phyloP scores from a whole-genome alignment of 768 basidiomycete species.

The Fomitopsis serialis region DNA sequence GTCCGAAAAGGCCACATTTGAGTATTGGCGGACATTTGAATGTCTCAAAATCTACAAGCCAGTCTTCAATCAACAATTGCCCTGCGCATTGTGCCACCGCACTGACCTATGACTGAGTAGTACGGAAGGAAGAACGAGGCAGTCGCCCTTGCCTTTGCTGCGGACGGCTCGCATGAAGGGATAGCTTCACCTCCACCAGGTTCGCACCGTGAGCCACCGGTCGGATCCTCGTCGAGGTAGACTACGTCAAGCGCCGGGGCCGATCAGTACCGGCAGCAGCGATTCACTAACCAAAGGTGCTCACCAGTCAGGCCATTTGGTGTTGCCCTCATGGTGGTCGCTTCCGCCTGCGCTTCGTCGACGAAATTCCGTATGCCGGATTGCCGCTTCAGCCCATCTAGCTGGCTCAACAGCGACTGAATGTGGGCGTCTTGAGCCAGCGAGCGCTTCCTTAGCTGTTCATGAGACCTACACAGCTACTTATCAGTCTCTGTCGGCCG shows the following conservation, averaged over 20 bases:
- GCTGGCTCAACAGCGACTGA: constrained; percentile 4
- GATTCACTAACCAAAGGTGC: background rate
- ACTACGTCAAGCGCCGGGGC: too few species aligned
- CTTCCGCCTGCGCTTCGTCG: background rate
- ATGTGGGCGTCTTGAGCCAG: constrained; percentile 16
- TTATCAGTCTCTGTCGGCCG: too few species aligned
- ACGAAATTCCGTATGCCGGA: constrained; percentile 16
- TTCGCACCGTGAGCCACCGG: too few species aligned
- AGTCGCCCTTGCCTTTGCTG: too few species aligned
- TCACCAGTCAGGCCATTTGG: background rate
- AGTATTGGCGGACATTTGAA: background rate
- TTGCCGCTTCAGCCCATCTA: constrained; percentile 4
- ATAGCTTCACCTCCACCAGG: too few species aligned
- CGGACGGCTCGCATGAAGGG: too few species aligned
- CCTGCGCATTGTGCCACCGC: background rate
- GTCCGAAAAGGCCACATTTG: background rate
- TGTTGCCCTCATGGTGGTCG: constrained; percentile 7
- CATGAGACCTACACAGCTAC: constrained; percentile 43
- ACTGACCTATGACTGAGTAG: background rate
- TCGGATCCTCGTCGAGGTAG: too few species aligned
- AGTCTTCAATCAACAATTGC: background rate
- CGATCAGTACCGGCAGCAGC: background rate
- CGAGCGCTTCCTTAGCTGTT: constrained; percentile 44
- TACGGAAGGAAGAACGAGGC: too few species aligned
- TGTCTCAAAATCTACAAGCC: background rate